phyloP scores from a whole-genome alignment of 768 basidiomycete species.

The Heimioporus sp. region DNA sequence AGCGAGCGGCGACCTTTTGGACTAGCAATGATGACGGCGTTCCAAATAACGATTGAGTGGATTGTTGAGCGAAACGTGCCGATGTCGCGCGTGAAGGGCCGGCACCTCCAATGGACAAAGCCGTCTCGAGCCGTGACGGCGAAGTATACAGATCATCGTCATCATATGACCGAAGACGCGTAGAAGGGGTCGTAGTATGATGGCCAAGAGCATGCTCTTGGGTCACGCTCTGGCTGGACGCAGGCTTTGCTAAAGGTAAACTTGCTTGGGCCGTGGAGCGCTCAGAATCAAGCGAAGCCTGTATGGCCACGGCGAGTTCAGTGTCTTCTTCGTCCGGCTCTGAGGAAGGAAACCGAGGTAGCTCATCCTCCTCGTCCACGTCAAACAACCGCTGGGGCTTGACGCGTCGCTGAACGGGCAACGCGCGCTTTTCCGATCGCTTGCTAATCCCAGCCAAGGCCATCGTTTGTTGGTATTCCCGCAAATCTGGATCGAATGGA shows the following conservation, averaged over 20 bases:
- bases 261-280: background rate
- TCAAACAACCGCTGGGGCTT: conserved; percentile 51
- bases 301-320: conserved; percentile 57
- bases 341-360: conserved; percentile 16
- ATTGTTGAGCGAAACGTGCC: conserved; percentile 8
- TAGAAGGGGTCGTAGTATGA: background rate
- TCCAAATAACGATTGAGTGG: conserved; percentile 35
- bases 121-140: conserved; percentile 62
- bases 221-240: conserved; percentile 1
- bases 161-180: conserved; percentile 6
- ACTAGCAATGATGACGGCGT: conserved; percentile 33
- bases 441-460: conserved; percentile 58
- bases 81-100: conserved; percentile 33
- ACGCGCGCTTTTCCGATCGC: conserved; percentile 39
- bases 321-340: conserved; percentile 50
- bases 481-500: conserved; percentile 57
- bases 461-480: conserved; percentile 57
- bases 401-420: conserved; percentile 32
- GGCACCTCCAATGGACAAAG: conserved; percentile 63
- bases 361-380: conserved; percentile 46
- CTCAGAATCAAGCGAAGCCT: conserved; percentile 52
- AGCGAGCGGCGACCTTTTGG: background rate
- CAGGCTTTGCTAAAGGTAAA: background rate
- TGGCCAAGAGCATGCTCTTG: background rate
- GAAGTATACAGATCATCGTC: conserved; percentile 47